phyloP scores from a whole-genome alignment of 2,329 filamentous ascomycete genomes.

The Madurella mycetomatis region DNA sequence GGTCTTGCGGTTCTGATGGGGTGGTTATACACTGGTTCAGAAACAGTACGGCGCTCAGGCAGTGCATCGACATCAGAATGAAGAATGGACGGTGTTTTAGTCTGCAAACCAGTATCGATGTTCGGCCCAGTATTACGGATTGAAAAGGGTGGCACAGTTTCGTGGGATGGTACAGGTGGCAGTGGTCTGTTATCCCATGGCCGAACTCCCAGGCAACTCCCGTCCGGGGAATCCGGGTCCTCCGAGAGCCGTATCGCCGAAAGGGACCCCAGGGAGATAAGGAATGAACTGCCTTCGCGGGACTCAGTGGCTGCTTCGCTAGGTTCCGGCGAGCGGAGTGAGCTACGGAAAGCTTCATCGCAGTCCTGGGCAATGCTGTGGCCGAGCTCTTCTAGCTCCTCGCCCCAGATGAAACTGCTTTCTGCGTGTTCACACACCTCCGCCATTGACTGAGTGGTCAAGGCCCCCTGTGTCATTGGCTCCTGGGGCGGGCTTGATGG shows the following conservation, averaged over 20 bases:
- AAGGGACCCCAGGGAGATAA: conserved; percentile 36
- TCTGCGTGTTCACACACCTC: conserved; percentile 18
- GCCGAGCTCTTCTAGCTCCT: conserved; percentile 80
- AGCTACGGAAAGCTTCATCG: conserved; percentile 84
- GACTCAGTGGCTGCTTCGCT: conserved; percentile 15
- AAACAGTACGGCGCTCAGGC: conserved; percentile 44
- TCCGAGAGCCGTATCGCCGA: conserved; percentile 13
- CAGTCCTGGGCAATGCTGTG: conserved; percentile 83
- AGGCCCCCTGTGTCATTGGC: conserved; percentile 2
- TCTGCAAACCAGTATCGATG: conserved; percentile 15
- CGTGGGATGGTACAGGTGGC: conserved; percentile 44
- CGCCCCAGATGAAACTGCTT: conserved; percentile 36
- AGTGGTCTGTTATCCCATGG: conserved; percentile 47
- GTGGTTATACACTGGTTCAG: conserved; percentile 46
- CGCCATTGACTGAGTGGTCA: conserved; percentile 11
- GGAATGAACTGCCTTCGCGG: conserved; percentile 40
- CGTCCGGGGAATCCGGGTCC: conserved; percentile 7
- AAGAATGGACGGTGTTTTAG: conserved; percentile 24
- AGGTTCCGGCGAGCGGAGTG: conserved; percentile 37
- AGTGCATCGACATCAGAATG: conserved; percentile 12
- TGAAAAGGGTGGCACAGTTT: conserved; percentile 24
- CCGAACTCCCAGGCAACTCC: conserved; percentile 7
- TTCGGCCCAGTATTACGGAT: conserved; percentile 12
- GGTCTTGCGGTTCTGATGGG: conserved; percentile 35
- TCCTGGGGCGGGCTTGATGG: conserved; percentile 23